Evolutionary conservation across 2,329 filamentous ascomycete species (phyloP).

Genomic region (Aspergillus fumigatus): DNA sequence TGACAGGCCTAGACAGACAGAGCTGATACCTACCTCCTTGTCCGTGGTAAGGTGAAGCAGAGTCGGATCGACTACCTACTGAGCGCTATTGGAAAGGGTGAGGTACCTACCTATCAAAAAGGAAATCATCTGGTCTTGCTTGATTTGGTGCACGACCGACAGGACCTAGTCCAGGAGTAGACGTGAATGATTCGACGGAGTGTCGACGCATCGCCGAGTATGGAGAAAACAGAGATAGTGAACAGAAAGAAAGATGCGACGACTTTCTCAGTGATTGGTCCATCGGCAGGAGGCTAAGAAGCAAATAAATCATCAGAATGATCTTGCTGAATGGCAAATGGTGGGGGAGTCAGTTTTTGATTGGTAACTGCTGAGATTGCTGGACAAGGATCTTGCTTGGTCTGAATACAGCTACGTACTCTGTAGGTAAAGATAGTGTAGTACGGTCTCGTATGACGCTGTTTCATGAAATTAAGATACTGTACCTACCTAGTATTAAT

Average conservation of each 20-base stretch:
- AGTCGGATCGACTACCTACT: not conserved
- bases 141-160: not conserved
- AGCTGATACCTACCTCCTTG: too few relatives aligned
- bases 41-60: not conserved
- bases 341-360: constrained; percentile 22
- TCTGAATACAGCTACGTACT: constrained; percentile 14
- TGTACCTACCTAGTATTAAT: constrained; percentile 10
- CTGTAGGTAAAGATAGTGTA: constrained; percentile 2
- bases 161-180: not conserved
- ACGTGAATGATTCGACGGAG: not conserved
- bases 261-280: constrained; percentile 16
- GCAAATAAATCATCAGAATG: constrained; percentile 8
- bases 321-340: constrained; percentile 12
- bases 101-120: not conserved
- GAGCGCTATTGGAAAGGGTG: not conserved
- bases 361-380: constrained; percentile 29
- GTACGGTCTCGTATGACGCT: constrained; percentile 5
- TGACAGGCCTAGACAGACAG: not conserved
- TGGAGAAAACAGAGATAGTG: constrained; percentile 13
- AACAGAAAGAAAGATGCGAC: constrained; percentile 12
- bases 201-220: not conserved
- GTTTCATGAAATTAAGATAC: constrained; percentile 6
- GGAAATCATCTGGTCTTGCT: not conserved
- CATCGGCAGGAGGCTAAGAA: constrained; percentile 2
- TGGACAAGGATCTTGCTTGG: constrained; percentile 22